Conservation (phyloP, 257 asterid species). For the Gentiana macrophylla region DNA sequence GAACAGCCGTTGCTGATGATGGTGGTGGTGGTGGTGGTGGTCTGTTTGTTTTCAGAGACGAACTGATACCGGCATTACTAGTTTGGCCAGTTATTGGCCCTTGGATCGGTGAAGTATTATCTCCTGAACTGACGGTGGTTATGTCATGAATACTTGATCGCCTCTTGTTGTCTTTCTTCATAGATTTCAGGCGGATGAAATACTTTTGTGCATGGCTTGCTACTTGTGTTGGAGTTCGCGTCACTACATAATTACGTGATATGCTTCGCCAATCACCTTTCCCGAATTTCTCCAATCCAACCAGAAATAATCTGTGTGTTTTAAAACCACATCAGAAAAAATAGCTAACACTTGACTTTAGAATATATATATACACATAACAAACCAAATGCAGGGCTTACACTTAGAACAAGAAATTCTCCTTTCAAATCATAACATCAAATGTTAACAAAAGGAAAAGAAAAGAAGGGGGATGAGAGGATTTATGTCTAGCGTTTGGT, state of each 20-base stretch:
- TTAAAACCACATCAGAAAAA: constrained; percentile 1
- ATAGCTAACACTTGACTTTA: background rate
- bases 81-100: constrained; percentile 73
- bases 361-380: no score
- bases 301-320: constrained; percentile 70
- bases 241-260: constrained; percentile 73
- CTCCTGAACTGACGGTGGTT: constrained; percentile 59
- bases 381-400: no score
- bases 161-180: constrained; percentile 84
- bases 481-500: no score
- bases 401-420: no score
- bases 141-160: constrained; percentile 92
- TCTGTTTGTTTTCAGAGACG: constrained; percentile 44
- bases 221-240: constrained; percentile 91
- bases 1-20: constrained; percentile 19
- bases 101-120: constrained; percentile 41
- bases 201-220: constrained; percentile 97
- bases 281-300: constrained; percentile 81
- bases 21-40: constrained; percentile 23
- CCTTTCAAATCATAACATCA: no score
- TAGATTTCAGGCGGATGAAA: constrained; percentile 76
- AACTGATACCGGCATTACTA: constrained; percentile 24
- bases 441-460: no score
- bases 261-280: constrained; percentile 97
- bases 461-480: no score